Evolutionary conservation across 2,329 filamentous ascomycete species (phyloP).

Genomic region (Cladosporium sp.): DNA sequence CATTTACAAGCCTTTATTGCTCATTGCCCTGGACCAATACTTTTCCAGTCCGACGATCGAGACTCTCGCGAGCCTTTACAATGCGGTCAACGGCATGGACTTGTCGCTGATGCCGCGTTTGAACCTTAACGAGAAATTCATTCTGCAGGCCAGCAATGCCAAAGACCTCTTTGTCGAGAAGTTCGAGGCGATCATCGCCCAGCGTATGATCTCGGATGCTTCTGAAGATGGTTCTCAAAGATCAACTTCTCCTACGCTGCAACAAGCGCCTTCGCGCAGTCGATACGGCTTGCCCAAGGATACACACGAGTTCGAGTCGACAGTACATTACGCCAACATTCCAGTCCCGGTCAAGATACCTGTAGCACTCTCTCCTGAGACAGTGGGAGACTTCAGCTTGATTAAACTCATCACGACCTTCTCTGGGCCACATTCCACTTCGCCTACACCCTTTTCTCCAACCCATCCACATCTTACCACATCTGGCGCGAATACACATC

Average conservation of each 20-base stretch:
- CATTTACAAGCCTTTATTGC: constrained; percentile 94
- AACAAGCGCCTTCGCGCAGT: constrained; percentile 26
- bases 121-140: constrained; percentile 75
- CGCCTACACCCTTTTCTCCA: constrained; percentile 72
- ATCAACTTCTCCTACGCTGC: constrained; percentile 16
- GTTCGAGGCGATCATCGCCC: constrained; percentile 90
- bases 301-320: constrained; percentile 96
- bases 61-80: constrained; percentile 82
- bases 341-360: constrained; percentile 96
- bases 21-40: constrained; percentile 92
- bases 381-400: constrained; percentile 93
- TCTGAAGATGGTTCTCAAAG: constrained; percentile 21
- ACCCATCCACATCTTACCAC: constrained; percentile 92
- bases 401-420: constrained; percentile 98
- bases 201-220: constrained; percentile 63
- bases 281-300: constrained; percentile 80
- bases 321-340: constrained; percentile 92
- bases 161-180: constrained; percentile 98
- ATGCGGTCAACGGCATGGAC: constrained; percentile 95
- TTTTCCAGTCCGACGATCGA: constrained; percentile 88
- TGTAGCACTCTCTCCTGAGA: constrained; percentile 88
- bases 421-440: constrained; percentile 73
- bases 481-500: constrained; percentile 83
- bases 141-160: constrained; percentile 85
- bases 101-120: constrained; percentile 86